Evolutionary conservation across 2,329 filamentous ascomycete genomes (phyloP).

Genomic region (Xylariaceae sp.): DNA sequence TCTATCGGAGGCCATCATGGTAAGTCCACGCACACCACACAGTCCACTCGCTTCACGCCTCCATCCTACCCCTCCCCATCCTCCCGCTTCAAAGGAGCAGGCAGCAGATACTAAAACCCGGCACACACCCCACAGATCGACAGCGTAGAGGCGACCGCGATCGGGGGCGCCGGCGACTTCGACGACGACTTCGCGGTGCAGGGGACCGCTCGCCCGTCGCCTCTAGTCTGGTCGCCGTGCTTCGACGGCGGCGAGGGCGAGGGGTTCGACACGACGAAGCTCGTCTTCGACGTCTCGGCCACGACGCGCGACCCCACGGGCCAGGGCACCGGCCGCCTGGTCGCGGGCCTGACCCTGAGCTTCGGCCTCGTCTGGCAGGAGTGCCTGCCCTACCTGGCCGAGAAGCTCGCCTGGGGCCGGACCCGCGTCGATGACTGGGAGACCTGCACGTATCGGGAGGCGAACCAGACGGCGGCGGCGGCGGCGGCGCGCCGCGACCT

Average conservation of each 20-base stretch:
- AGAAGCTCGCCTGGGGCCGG: constrained; percentile 9
- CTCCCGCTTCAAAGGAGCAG: too few relatives aligned
- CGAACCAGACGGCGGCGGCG: background rate
- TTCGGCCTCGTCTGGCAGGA: constrained; percentile 10
- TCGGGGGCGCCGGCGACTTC: constrained; percentile 7
- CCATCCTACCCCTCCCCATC: too few relatives aligned
- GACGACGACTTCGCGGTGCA: constrained; percentile 12
- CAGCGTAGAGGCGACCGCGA: background rate
- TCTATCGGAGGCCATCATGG: constrained; percentile 9
- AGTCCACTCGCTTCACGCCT: too few relatives aligned
- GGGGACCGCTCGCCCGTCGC: background rate
- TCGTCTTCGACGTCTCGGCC: constrained; percentile 8
- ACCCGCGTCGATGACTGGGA: constrained; percentile 10
- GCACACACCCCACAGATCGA: constrained; percentile 1
- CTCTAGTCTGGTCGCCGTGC: constrained; percentile 11
- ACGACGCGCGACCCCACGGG: constrained; percentile 6
- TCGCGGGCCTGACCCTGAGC: constrained; percentile 11
- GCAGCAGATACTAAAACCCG: too few relatives aligned
- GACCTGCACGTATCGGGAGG: constrained; percentile 5
- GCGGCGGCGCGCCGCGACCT: too few relatives aligned
- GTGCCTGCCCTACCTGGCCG: constrained; percentile 5
- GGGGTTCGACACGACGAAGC: constrained; percentile 1
- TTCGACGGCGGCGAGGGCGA: constrained; percentile 4
- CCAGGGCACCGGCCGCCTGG: background rate
- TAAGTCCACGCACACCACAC: too few relatives aligned